Percentiles rank a stretch among this genome's conserved stretches.
Conservation (phyloP, 805 yeast genomes). For the Sungouiella thailandica region DNA sequence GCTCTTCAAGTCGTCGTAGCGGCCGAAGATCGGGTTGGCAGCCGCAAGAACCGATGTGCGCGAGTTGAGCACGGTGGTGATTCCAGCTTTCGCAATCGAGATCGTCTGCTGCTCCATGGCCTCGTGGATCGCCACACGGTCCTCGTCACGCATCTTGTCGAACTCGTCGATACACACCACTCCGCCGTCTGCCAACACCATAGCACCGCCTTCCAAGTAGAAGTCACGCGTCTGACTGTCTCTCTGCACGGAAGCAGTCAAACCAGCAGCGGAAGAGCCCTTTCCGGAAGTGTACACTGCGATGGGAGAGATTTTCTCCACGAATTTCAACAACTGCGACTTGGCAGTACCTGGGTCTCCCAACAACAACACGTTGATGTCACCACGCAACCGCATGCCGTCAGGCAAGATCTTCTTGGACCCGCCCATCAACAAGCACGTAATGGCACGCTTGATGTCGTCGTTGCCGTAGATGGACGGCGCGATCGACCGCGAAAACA, state of each 20-base stretch:
- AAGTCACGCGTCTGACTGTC: constrained; percentile 86
- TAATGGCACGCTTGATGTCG: constrained; percentile 90
- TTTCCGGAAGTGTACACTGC: constrained; percentile 97
- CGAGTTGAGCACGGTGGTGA: constrained; percentile 92
- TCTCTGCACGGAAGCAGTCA: constrained; percentile 95
- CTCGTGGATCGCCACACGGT: constrained; percentile 97
- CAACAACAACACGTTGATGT: constrained; percentile 82
- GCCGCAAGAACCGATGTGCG: constrained; percentile 97
- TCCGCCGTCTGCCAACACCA: constrained; percentile 99
- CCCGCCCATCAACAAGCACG: constrained; percentile 92
- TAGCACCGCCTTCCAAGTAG: constrained; percentile 97
- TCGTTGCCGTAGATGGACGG: constrained; percentile 93
- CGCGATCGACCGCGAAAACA: constrained; percentile 85
- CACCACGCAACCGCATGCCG: constrained; percentile 96
- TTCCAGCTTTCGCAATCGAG: constrained; percentile 98
- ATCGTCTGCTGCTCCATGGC: constrained; percentile 99
- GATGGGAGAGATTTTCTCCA: constrained; percentile 90
- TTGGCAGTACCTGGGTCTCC: constrained; percentile 99
- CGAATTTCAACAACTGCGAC: constrained; percentile 91
- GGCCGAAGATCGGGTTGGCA: constrained; percentile 94
- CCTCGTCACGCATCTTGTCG: constrained; percentile 99
- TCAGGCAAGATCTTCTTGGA: constrained; percentile 89
- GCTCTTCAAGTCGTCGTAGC: constrained; percentile 91
- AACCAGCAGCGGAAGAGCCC: constrained; percentile 99
- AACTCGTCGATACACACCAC: constrained; percentile 99